Evolutionary conservation across 2,329 filamentous ascomycete species (phyloP).

Genomic region (Trichophyton schoenleinii): DNA sequence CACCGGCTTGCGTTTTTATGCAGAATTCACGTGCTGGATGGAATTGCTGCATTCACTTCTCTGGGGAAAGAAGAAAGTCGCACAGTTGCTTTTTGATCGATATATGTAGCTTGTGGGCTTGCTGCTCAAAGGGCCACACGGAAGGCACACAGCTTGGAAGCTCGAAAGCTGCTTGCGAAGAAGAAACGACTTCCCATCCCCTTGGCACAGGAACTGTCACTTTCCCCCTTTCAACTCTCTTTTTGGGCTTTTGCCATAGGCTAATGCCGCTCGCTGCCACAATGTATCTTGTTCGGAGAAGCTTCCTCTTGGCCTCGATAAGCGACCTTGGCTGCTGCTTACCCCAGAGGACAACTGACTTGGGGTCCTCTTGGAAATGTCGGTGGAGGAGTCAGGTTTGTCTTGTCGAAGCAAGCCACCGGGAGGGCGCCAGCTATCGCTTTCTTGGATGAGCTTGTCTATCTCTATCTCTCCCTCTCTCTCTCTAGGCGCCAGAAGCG

Average conservation of each 20-base stretch:
- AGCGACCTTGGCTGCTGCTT: neutral
- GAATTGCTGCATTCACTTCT: neutral
- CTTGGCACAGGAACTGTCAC: neutral
- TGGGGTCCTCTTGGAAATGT: neutral
- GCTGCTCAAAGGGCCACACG: neutral
- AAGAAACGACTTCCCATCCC: neutral
- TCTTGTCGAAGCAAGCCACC: neutral
- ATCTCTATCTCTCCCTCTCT: neutral
- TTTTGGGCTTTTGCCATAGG: neutral
- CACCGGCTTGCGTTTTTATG: neutral
- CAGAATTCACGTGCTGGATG: slow-evolving; percentile 1
- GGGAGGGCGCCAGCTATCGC: neutral
- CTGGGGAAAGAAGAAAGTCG: neutral
- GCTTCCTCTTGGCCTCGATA: neutral
- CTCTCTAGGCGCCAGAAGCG: neutral
- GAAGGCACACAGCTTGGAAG: neutral
- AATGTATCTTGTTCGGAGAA: neutral
- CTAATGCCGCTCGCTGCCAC: neutral
- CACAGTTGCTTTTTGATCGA: neutral
- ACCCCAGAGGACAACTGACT: neutral
- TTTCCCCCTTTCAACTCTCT: neutral
- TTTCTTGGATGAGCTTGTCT: neutral
- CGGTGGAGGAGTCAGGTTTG: neutral
- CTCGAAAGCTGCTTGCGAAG: neutral
- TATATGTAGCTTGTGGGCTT: neutral